Percentiles rank a stretch among this genome's conserved stretches.
Evolutionary conservation across 2,329 filamentous ascomycete genomes (phyloP).

Genomic region (Aspergillus puulaauensis): DNA sequence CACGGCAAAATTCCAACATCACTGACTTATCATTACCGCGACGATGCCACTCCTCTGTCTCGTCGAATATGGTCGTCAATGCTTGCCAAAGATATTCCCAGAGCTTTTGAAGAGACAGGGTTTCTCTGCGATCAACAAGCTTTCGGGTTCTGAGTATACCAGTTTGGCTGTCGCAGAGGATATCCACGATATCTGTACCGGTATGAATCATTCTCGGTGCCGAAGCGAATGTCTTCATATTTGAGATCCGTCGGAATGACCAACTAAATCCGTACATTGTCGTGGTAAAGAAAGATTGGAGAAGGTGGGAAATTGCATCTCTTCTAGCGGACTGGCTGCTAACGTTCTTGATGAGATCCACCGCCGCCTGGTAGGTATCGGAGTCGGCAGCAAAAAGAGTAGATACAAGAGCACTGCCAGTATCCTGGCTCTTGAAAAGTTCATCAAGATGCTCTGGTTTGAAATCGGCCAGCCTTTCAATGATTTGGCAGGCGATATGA

Average conservation of each 20-base stretch:
- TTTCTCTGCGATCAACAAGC: slow-evolving; percentile 59
- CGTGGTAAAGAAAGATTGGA: slow-evolving; percentile 57
- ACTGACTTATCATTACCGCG: slow-evolving; percentile 65
- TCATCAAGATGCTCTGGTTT: slow-evolving; percentile 65
- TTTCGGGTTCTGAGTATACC: slow-evolving; percentile 60
- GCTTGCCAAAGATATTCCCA: slow-evolving; percentile 85
- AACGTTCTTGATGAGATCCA: slow-evolving; percentile 79
- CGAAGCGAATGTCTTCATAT: slow-evolving; percentile 59
- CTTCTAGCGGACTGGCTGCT: slow-evolving; percentile 66
- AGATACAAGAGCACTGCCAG: slow-evolving; percentile 72
- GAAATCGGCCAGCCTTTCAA: slow-evolving; percentile 79
- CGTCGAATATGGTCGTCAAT: slow-evolving; percentile 75
- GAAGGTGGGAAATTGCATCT: slow-evolving; percentile 61
- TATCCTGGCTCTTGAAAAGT: slow-evolving; percentile 66
- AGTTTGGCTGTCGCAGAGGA: slow-evolving; percentile 63
- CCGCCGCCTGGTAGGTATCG: slow-evolving; percentile 73
- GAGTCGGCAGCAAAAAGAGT: slow-evolving; percentile 79
- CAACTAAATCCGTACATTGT: slow-evolving; percentile 57
- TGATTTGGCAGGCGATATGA: slow-evolving; percentile 66
- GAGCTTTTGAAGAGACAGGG: slow-evolving; percentile 68
- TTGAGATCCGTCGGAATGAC: slow-evolving; percentile 56
- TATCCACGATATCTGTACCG: slow-evolving; percentile 61
- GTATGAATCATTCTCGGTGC: slow-evolving; percentile 62
- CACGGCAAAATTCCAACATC: slow-evolving; percentile 91
- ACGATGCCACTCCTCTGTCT: slow-evolving; percentile 80